Evolutionary conservation across 2,329 filamentous ascomycete species (phyloP).

Genomic region (Cytospora mali): DNA sequence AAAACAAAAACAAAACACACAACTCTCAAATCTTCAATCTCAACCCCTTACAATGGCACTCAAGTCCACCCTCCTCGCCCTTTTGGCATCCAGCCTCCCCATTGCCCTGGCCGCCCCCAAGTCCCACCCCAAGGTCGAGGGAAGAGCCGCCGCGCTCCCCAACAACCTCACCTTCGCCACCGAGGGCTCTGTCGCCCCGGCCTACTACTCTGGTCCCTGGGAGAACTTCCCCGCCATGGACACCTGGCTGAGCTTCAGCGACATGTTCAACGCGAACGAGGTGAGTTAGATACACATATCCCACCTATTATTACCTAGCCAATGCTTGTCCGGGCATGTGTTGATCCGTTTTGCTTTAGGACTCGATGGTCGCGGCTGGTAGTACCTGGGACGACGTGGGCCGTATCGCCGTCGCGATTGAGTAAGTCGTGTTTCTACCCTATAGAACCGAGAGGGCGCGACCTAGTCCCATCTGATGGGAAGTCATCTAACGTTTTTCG

Average conservation of each 20-base stretch:
- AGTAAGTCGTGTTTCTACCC: conserved; percentile 25
- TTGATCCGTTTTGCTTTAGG: too few species aligned
- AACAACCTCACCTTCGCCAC: not conserved
- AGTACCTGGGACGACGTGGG: conserved; percentile 38
- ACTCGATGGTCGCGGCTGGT: conserved; percentile 38
- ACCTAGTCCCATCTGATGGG: not conserved
- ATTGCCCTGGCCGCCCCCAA: not conserved
- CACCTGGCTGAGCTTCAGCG: conserved; percentile 40
- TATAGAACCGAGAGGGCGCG: not conserved
- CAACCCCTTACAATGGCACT: not conserved
- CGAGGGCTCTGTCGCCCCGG: not conserved
- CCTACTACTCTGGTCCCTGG: conserved; percentile 6
- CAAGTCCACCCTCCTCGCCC: not conserved
- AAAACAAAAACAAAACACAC: not conserved
- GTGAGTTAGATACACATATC: too few species aligned
- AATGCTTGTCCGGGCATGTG: too few species aligned
- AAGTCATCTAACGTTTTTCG: not conserved
- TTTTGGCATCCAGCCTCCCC: not conserved
- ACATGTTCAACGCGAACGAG: conserved; percentile 42
- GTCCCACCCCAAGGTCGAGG: not conserved
- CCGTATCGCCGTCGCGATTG: conserved; percentile 39
- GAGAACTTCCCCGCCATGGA: conserved; percentile 37
- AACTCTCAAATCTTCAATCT: not conserved
- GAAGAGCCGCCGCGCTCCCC: not conserved
- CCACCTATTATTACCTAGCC: too few species aligned